Evolutionary conservation across 2,329 filamentous ascomycete genomes (phyloP).

Genomic region (Sordariomycetes sp.): DNA sequence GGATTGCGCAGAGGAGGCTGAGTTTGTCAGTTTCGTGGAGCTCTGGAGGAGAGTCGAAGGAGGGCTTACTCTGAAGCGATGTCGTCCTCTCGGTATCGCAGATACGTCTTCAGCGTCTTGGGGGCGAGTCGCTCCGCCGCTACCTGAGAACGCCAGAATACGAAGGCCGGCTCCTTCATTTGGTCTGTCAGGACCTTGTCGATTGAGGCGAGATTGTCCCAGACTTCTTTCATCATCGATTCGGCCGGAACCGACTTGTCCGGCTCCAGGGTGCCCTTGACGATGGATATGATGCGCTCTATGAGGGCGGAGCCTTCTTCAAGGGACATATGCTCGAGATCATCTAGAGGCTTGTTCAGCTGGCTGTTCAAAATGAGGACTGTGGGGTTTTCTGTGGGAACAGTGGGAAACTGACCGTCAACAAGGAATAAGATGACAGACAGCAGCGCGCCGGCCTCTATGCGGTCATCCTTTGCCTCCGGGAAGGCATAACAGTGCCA

Average conservation of each 20-base stretch:
- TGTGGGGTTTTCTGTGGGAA: background rate
- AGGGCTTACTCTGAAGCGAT: constrained; percentile 25
- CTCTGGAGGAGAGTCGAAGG: background rate
- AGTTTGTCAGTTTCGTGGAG: background rate
- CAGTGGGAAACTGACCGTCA: constrained; percentile 19
- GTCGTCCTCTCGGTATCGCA: constrained; percentile 25
- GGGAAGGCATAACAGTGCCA: constrained; percentile 24
- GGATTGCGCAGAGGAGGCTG: constrained; percentile 21
- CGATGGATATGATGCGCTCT: constrained; percentile 22
- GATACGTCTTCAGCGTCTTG: constrained; percentile 19
- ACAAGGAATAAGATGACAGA: constrained; percentile 28
- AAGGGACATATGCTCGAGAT: constrained; percentile 29
- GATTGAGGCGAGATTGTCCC: constrained; percentile 23
- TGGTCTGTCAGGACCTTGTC: constrained; percentile 23
- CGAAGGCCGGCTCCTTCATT: constrained; percentile 23
- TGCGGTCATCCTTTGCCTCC: constrained; percentile 22
- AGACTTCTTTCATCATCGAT: constrained; percentile 26
- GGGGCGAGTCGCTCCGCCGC: constrained; percentile 15
- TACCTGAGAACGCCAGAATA: constrained; percentile 29
- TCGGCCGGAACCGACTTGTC: constrained; percentile 21
- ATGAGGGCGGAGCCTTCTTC: constrained; percentile 25
- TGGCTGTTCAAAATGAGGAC: background rate
- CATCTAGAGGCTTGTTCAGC: constrained; percentile 15
- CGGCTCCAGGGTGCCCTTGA: constrained; percentile 17
- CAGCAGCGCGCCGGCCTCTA: constrained; percentile 24